Evolutionary conservation across 768 basidiomycete species (phyloP).

Genomic region (Suillus brevipes): DNA sequence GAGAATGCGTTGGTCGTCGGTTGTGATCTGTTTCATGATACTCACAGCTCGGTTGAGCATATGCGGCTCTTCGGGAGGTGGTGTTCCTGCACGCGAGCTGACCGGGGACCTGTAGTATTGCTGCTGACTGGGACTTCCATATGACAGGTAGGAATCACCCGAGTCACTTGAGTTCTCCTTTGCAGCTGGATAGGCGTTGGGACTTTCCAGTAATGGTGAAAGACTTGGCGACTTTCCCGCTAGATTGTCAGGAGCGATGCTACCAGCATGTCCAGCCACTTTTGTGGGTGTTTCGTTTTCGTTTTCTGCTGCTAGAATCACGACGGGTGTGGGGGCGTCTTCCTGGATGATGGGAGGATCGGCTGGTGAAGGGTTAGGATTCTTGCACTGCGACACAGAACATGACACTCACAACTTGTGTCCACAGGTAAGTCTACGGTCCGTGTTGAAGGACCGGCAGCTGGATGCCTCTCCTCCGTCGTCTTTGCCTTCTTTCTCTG

Average conservation of each 20-base stretch:
- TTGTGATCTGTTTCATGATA: constrained; percentile 28
- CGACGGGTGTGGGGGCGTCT: neutral
- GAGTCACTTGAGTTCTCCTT: too few relatives aligned
- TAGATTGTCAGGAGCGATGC: neutral
- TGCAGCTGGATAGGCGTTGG: too few relatives aligned
- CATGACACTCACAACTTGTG: constrained; percentile 24
- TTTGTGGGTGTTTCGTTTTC: neutral
- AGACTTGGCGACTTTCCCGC: neutral
- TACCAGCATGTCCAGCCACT: too few relatives aligned
- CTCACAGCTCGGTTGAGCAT: constrained; percentile 23
- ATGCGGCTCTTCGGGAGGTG: constrained; percentile 16
- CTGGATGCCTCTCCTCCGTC: neutral
- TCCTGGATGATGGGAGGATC: too few relatives aligned
- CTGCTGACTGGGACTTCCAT: too few relatives aligned
- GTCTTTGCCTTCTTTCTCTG: constrained; percentile 15
- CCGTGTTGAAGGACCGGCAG: constrained; percentile 10
- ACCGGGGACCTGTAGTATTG: too few relatives aligned
- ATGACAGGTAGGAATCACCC: too few relatives aligned
- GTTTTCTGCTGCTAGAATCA: too few relatives aligned
- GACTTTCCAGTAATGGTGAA: too few relatives aligned
- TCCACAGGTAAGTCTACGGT: constrained; percentile 15
- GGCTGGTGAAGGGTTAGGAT: neutral
- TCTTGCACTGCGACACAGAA: constrained; percentile 14
- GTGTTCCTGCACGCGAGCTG: constrained; percentile 27
- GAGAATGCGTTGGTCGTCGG: constrained; percentile 20